These are phyloP conservation scores for Agroathelia rolfsii DNA, from an alignment of 1,284 basidiomycete species.

Conservation along the genomic window DNA sequence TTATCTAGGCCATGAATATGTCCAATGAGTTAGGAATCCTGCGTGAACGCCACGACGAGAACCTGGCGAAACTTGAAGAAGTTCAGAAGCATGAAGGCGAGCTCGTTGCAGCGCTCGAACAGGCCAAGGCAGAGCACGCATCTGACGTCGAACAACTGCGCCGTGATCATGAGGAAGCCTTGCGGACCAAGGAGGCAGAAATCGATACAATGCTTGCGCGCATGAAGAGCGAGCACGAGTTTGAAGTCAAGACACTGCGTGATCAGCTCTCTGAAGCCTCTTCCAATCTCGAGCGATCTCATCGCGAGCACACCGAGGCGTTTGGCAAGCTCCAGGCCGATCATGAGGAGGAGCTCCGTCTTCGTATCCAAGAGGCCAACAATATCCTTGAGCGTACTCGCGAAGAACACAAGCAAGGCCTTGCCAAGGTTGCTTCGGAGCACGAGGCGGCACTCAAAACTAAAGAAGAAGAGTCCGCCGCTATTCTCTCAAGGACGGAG, in stretches of 20 bases:
- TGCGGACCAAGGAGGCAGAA: constrained; percentile 42
- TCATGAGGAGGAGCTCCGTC: constrained; percentile 37
- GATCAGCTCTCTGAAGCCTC: constrained; percentile 34
- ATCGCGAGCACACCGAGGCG: constrained; percentile 40
- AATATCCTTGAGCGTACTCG: constrained; percentile 32
- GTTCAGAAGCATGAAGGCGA: constrained; percentile 47
- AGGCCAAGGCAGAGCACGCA: constrained; percentile 38
- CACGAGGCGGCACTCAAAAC: constrained; percentile 46
- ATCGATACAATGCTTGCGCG: constrained; percentile 35
- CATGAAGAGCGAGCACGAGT: constrained; percentile 30
- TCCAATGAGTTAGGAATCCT: constrained; percentile 74
- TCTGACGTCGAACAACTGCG: constrained; percentile 40
- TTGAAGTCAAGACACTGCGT: constrained; percentile 25
- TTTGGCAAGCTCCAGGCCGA: constrained; percentile 38
- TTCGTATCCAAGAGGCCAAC: constrained; percentile 38
- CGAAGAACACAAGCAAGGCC: constrained; percentile 40
- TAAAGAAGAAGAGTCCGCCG: constrained; percentile 48
- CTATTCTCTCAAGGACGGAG: constrained; percentile 53
- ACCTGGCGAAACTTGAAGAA: constrained; percentile 41
- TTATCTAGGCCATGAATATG: constrained; percentile 67
- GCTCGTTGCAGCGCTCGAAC: constrained; percentile 38
- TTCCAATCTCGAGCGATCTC: constrained; percentile 33
- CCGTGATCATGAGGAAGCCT: constrained; percentile 41
- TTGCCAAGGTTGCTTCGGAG: constrained; percentile 41
- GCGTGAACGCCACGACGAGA: constrained; percentile 47